Conservation (phyloP, 345 rosid genomes). For the Odontarrhena argentea region DNA sequence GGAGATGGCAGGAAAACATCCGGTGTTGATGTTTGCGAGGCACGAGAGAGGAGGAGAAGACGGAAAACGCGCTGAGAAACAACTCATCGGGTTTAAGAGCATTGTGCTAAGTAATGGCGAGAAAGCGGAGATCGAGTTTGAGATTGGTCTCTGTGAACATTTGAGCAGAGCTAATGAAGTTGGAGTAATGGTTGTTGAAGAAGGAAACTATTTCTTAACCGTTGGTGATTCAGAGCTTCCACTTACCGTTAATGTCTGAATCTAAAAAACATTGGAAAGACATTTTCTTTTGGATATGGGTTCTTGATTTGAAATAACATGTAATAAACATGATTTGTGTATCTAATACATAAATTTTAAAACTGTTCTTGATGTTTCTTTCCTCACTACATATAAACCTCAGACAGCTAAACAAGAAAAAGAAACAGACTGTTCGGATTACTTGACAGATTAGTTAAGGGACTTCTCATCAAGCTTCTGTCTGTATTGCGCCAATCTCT, state of each 20-base stretch:
- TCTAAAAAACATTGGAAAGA: constrained; percentile 42
- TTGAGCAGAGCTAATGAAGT: constrained; percentile 65
- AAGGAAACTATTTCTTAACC: constrained; percentile 65
- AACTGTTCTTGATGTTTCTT: constrained; percentile 29
- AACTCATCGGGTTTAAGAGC: constrained; percentile 69
- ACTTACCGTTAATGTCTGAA: constrained; percentile 49
- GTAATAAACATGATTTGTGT: constrained; percentile 11
- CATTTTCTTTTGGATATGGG: constrained; percentile 6
- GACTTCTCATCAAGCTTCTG: constrained; percentile 82
- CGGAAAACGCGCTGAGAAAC: constrained; percentile 60
- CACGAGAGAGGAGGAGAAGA: constrained; percentile 49
- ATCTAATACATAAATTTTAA: constrained; percentile 14
- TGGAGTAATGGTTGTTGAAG: constrained; percentile 71
- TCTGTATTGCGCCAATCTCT: constrained; percentile 87
- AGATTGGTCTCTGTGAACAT: constrained; percentile 63
- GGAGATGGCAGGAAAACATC: constrained; percentile 71
- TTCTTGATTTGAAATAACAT: constrained; percentile 23
- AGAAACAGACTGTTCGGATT: background rate
- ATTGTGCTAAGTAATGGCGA: constrained; percentile 60
- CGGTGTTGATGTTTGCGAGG: constrained; percentile 61
- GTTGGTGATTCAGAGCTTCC: constrained; percentile 68
- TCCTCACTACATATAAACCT: constrained; percentile 32
- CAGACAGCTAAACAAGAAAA: background rate
- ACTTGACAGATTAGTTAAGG: constrained; percentile 39
- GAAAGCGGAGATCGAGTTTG: constrained; percentile 56